Conservation (phyloP, 2,329 filamentous ascomycete genomes). For the Fusarium newnesense region DNA sequence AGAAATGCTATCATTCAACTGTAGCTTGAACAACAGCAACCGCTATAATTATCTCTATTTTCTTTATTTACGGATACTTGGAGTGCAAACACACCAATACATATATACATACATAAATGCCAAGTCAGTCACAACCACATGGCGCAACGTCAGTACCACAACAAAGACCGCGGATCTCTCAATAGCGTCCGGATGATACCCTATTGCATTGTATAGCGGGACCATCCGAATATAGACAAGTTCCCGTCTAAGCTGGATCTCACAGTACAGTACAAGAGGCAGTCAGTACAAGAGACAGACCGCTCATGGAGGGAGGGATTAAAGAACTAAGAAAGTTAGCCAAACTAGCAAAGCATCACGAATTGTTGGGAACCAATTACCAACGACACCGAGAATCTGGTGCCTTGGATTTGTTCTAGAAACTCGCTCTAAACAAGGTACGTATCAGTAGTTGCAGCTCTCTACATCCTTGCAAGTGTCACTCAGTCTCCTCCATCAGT, state of each 20-base stretch:
- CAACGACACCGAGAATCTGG: slow-evolving; percentile 9
- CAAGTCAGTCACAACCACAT: slow-evolving; percentile 17
- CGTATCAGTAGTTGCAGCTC: slow-evolving; percentile 24
- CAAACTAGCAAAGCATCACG: slow-evolving; percentile 11
- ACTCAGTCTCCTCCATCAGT: neutral
- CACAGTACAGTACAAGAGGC: slow-evolving; percentile 12
- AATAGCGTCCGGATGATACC: slow-evolving; percentile 11
- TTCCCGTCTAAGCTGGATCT: neutral
- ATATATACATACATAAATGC: neutral
- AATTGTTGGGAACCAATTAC: slow-evolving; percentile 26
- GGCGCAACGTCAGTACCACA: slow-evolving; percentile 7
- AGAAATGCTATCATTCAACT: neutral
- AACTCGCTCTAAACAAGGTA: slow-evolving; percentile 14
- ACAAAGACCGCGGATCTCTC: slow-evolving; percentile 21
- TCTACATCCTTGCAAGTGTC: slow-evolving; percentile 16
- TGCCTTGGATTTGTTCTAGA: slow-evolving; percentile 25
- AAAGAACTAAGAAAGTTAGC: neutral
- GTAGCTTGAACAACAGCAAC: neutral
- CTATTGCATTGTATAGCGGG: slow-evolving; percentile 31
- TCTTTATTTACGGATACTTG: neutral
- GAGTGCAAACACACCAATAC: neutral
- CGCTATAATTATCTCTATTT: neutral
- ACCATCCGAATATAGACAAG: slow-evolving; percentile 19
- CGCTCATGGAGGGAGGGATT: slow-evolving; percentile 9
- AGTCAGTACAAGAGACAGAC: slow-evolving; percentile 25